A percentile compares a stretch with the other conserved stretches of the same genome.
Conservation (phyloP, 768 basidiomycete genomes). For the Filobasidium floriforme region DNA sequence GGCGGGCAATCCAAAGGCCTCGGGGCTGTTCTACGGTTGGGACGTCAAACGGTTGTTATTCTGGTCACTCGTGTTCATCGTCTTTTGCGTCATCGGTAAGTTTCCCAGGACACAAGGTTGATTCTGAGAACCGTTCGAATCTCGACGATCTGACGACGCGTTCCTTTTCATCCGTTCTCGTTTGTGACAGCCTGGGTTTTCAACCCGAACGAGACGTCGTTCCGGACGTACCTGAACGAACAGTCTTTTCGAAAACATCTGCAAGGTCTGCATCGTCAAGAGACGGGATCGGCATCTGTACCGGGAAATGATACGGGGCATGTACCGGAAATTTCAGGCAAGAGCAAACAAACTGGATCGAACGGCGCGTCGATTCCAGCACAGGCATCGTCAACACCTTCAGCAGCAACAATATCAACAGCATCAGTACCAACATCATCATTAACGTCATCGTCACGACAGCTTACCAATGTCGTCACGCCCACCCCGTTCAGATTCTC, state of each 20-base stretch:
- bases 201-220: constrained; percentile 87
- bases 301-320: constrained; percentile 43
- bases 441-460: neutral
- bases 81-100: constrained; percentile 34
- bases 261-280: constrained; percentile 63
- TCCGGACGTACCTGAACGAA: constrained; percentile 92
- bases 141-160: neutral
- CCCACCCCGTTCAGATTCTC: constrained; percentile 59
- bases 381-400: neutral
- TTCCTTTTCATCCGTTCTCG: neutral
- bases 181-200: constrained; percentile 75
- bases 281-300: neutral
- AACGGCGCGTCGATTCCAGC: neutral
- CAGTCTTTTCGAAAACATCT: constrained; percentile 93
- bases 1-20: neutral
- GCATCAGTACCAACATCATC: constrained; percentile 21
- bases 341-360: neutral
- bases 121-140: neutral
- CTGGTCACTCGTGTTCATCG: constrained; percentile 32
- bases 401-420: constrained; percentile 49
- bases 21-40: constrained; percentile 1
- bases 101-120: neutral
- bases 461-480: constrained; percentile 19
- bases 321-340: neutral
- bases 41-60: constrained; percentile 33